A percentile compares a stretch with the other conserved stretches of the same genome.
These are phyloP conservation scores for Fusarium tuaranense DNA, from an alignment of 2,329 filamentous ascomycete genomes.

Conservation along the genomic window DNA sequence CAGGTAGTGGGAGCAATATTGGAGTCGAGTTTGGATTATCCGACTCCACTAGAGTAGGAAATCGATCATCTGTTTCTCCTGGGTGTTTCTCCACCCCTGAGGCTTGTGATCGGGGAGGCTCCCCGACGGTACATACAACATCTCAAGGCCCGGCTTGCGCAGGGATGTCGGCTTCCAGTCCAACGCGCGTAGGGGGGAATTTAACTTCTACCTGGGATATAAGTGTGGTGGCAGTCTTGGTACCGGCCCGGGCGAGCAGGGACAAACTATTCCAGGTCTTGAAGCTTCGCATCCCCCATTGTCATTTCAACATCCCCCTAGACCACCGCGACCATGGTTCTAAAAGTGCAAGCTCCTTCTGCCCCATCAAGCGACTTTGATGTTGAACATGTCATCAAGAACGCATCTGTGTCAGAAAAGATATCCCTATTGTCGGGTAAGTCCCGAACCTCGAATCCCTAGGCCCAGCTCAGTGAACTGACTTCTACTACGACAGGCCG, in stretches of 20 bases:
- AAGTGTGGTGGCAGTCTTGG: neutral
- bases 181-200: too few relatives aligned
- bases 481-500: neutral
- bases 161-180: too few relatives aligned
- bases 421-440: slow-evolving; percentile 10
- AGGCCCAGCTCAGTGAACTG: neutral
- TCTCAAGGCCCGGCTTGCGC: neutral
- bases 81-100: neutral
- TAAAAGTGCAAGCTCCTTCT: neutral
- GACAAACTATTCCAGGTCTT: neutral
- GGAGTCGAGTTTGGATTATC: neutral
- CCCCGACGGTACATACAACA: neutral
- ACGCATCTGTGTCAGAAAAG: slow-evolving; percentile 13
- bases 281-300: neutral
- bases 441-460: neutral
- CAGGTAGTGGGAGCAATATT: neutral
- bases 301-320: neutral
- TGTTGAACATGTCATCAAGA: slow-evolving; percentile 8
- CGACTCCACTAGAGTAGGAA: neutral
- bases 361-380: neutral
- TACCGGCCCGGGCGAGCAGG: neutral
- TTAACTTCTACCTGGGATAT: neutral
- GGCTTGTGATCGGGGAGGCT: neutral
- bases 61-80: neutral
- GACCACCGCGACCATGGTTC: neutral